A percentile compares a stretch with the other conserved stretches of the same genome.
Evolutionary conservation across 2,329 filamentous ascomycete species (phyloP).

Genomic region (Davidsoniella australis): DNA sequence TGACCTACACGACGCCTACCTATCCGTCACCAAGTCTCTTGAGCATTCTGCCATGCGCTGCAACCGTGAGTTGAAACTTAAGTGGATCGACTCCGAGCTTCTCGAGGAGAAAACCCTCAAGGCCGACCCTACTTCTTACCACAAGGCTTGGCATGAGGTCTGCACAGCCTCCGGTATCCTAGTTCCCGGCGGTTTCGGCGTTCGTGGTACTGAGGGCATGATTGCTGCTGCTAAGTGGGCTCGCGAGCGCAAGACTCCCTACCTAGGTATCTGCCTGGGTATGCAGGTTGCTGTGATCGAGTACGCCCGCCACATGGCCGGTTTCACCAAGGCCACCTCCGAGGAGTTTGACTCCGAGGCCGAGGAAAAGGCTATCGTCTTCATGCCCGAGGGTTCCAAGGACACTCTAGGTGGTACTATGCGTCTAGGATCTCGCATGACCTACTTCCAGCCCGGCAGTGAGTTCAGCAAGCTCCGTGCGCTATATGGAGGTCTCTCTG

Average conservation of each 20-base stretch:
- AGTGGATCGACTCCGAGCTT: slow-evolving; percentile 72
- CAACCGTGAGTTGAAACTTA: slow-evolving; percentile 57
- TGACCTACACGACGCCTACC: slow-evolving; percentile 68
- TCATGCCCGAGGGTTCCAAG: slow-evolving; percentile 63
- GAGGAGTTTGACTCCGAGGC: slow-evolving; percentile 39
- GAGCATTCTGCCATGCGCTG: slow-evolving; percentile 88
- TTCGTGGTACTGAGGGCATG: slow-evolving; percentile 77
- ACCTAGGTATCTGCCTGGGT: slow-evolving; percentile 77
- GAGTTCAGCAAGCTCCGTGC: slow-evolving; percentile 66
- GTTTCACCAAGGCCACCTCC: slow-evolving; percentile 36
- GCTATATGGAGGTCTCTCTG: slow-evolving; percentile 45
- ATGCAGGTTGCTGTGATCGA: slow-evolving; percentile 92
- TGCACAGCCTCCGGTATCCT: slow-evolving; percentile 49
- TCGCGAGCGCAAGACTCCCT: slow-evolving; percentile 62
- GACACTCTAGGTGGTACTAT: slow-evolving; percentile 60
- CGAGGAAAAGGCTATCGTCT: slow-evolving; percentile 60
- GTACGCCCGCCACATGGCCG: slow-evolving; percentile 60
- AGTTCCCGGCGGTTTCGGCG: slow-evolving; percentile 64
- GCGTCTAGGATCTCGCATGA: slow-evolving; percentile 61
- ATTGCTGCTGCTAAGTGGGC: slow-evolving; percentile 76
- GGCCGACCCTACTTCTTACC: slow-evolving; percentile 52
- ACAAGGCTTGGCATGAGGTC: slow-evolving; percentile 72
- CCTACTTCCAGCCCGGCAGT: slow-evolving; percentile 55
- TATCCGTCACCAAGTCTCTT: slow-evolving; percentile 68
- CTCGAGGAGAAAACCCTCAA: slow-evolving; percentile 52